Percentiles rank a stretch among this genome's conserved stretches.
These are phyloP conservation scores for Populus simonii DNA, from an alignment of 345 rosid species.

Conservation along the genomic window DNA sequence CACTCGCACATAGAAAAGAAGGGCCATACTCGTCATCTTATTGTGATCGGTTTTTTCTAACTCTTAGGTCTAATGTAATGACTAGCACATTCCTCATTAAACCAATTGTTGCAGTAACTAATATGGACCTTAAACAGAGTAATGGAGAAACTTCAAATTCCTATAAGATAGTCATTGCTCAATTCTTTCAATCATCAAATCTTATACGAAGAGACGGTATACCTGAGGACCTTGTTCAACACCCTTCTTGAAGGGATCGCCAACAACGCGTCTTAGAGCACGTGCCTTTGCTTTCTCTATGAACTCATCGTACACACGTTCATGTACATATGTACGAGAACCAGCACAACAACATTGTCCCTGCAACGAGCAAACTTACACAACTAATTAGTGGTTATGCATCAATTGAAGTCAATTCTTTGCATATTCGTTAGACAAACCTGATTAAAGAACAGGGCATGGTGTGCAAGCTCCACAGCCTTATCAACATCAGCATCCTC, in stretches of 20 bases:
- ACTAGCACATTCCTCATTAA: neutral
- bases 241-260: slow-evolving; percentile 85
- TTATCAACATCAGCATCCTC: slow-evolving; percentile 30
- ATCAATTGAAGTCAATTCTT: neutral
- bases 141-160: neutral
- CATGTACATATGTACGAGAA: slow-evolving; percentile 29
- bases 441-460: slow-evolving; percentile 34
- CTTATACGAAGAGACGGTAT: neutral
- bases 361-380: slow-evolving; percentile 11
- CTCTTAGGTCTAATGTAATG: neutral
- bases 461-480: slow-evolving; percentile 27
- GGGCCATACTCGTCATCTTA: neutral
- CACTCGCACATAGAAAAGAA: neutral
- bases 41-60: too few species aligned
- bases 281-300: slow-evolving; percentile 81
- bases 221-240: slow-evolving; percentile 98
- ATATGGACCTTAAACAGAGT: neutral
- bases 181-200: neutral
- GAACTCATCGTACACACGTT: slow-evolving; percentile 58
- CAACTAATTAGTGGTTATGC: neutral
- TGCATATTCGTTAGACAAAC: neutral
- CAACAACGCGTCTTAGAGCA: slow-evolving; percentile 62
- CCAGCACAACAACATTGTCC: slow-evolving; percentile 35
- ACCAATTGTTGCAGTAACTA: neutral
- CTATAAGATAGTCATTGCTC: neutral